A percentile compares a stretch with the other conserved stretches of the same genome.
Conservation (phyloP, 208 protist genomes). For the Tritrichomonas musculus region DNA sequence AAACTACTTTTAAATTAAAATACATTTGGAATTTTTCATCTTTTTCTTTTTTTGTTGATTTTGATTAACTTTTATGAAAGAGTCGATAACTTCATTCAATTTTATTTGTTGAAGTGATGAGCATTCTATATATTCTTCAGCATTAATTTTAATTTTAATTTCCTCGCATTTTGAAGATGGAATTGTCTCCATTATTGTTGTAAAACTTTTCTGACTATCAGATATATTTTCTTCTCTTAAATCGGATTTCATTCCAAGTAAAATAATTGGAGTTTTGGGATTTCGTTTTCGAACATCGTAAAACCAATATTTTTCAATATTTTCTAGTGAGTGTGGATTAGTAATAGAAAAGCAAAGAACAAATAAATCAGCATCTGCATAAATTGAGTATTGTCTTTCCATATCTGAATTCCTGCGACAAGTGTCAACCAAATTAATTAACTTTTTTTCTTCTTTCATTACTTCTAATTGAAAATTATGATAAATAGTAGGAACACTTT, state of each 20-base stretch:
- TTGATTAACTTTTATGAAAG: too few relatives aligned
- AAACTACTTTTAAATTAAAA: too few relatives aligned
- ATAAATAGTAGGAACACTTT: too few relatives aligned
- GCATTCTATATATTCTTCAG: neutral
- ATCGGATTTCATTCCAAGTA: neutral
- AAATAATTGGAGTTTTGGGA: neutral
- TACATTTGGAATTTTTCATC: too few relatives aligned
- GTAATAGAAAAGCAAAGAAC: conserved; percentile 61
- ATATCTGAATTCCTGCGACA: too few relatives aligned
- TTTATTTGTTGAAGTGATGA: too few relatives aligned
- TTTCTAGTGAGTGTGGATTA: conserved; percentile 56
- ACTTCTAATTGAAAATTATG: too few relatives aligned
- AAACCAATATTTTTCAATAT: conserved; percentile 59
- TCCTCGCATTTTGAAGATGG: neutral
- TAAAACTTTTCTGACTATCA: neutral
- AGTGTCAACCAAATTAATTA: too few relatives aligned
- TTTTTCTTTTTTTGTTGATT: too few relatives aligned
- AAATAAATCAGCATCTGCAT: conserved; percentile 61
- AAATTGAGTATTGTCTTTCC: too few relatives aligned
- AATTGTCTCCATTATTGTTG: neutral
- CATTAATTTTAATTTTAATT: neutral
- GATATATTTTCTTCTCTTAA: neutral
- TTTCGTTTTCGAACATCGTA: conserved; percentile 44
- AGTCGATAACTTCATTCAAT: too few relatives aligned
- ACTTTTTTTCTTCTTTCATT: too few relatives aligned